Percentiles rank a stretch among this genome's conserved stretches.
Evolutionary conservation across 495 filamentous ascomycete genomes (phyloP).

Genomic region (Neurospora discreta): DNA sequence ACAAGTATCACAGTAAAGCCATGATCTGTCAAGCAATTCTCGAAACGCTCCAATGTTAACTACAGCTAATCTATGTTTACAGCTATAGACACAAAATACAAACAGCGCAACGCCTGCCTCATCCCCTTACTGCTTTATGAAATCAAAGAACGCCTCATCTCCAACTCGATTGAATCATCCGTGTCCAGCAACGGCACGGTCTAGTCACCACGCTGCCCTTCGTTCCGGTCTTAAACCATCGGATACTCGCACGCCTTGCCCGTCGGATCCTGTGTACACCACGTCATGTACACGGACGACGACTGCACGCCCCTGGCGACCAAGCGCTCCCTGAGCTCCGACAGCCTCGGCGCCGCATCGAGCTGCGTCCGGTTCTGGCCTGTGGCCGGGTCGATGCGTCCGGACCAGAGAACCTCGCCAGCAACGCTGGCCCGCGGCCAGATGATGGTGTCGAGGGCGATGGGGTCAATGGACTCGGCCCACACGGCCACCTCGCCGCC

Average conservation of each 20-base stretch:
- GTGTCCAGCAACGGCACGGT: not conserved
- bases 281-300: constrained; percentile 44
- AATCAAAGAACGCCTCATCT: not conserved
- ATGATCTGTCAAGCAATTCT: not conserved
- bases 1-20: not conserved
- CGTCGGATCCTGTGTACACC: constrained; percentile 37
- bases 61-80: not conserved
- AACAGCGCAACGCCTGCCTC: not conserved
- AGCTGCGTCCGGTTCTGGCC: constrained; percentile 56
- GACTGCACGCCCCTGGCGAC: constrained; percentile 51
- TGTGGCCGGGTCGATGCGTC: constrained; percentile 39
- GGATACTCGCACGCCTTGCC: constrained; percentile 21
- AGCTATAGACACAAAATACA: not conserved
- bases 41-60: not conserved
- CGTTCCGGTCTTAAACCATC: not conserved
- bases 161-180: not conserved
- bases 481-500: constrained; percentile 71
- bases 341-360: constrained; percentile 51
- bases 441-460: constrained; percentile 55
- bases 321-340: constrained; percentile 62
- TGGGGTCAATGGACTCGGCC: constrained; percentile 64
- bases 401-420: constrained; percentile 68
- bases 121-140: not conserved
- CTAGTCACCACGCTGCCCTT: not conserved
- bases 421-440: constrained; percentile 69